Base-by-base conservation (phyloP, 352 stramenopile species). In the Phytopythium delawarense region DNA sequence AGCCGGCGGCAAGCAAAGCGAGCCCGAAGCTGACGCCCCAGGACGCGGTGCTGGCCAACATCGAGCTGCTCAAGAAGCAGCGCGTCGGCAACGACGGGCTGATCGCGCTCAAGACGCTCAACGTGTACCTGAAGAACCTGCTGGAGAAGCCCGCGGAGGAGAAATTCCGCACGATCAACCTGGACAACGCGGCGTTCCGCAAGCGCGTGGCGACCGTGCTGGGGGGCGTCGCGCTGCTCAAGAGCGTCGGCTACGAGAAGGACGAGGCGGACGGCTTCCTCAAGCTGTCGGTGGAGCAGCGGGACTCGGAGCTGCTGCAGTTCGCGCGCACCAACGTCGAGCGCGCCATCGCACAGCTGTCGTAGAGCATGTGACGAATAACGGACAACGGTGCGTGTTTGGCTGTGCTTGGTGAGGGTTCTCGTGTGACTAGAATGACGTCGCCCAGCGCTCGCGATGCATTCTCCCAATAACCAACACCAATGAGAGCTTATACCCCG, bases 151-250 rank as follows among this genome's bases (percentile, higher is more conserved):
- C 88, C 0, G 78, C 91, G 2, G 88, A 96, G 50, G 85, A 96
- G 7, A 98, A 97, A 62, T 98, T 96, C 71, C 85, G 87, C 13
- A 86, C 78, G 21, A 96, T 98, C 66, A 97, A 97, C 68, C 55
- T 96, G 32, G 87, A 96, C 45, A 97, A 97, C 56, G 66, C 84
- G 7, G 91, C 90, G 28, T 97, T 97, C 68, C 91, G 92, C 57
- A 92, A 93, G 66, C 88, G 91, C 18, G 89, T 98, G 46, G 83
- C 78, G 32, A 85, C 79, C 50, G 74, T 97, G 9, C 71, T 95
- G 23, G 91, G 91, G 23, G 91, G 91, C 51, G 70, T 95, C 28
- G 78, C 82, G 18, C 84, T 98, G 42, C 74, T 98, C 34, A 93
- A 94, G 61, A 79, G 75, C 23, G 56, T 96, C 7, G 91, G 91